Evolutionary conservation across 2,329 filamentous ascomycete species (phyloP).

Genomic region (Neonectria sp.): DNA sequence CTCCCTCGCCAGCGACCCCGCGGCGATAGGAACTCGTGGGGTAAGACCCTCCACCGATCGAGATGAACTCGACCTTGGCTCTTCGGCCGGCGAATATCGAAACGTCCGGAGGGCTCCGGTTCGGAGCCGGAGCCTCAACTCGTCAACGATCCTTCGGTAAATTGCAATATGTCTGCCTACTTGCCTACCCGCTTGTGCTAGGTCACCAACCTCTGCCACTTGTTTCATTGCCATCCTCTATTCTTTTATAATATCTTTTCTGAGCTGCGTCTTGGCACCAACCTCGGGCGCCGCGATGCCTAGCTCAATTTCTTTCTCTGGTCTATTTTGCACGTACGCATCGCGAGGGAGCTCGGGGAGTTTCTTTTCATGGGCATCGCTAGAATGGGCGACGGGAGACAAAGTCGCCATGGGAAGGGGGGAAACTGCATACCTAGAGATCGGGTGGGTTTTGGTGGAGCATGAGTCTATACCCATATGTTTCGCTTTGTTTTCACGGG

Average conservation of each 20-base stretch:
- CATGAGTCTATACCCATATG: constrained; percentile 19
- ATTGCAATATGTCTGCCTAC: constrained; percentile 8
- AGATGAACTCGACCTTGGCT: constrained; percentile 5
- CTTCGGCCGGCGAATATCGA: constrained; percentile 9
- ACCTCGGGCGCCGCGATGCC: not conserved
- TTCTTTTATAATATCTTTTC: constrained; percentile 3
- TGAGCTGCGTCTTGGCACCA: not conserved
- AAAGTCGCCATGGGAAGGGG: constrained; percentile 19
- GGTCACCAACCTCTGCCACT: not conserved
- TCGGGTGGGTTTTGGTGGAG: constrained; percentile 6
- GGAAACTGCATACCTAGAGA: constrained; percentile 27
- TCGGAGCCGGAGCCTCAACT: constrained; percentile 9
- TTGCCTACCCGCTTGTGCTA: not conserved
- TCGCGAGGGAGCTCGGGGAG: constrained; percentile 49
- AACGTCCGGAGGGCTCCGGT: constrained; percentile 1
- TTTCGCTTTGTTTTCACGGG: constrained; percentile 1
- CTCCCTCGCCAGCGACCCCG: constrained; percentile 60
- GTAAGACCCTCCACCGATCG: constrained; percentile 46
- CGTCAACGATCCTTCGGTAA: constrained; percentile 3
- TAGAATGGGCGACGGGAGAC: constrained; percentile 36
- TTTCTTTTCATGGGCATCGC: constrained; percentile 42
- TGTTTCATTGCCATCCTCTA: not conserved
- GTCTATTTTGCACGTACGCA: constrained; percentile 38
- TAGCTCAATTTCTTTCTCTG: constrained; percentile 24
- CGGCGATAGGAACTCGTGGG: constrained; percentile 60